Conservation (phyloP, 805 yeast species). For the Wickerhamomyces strasburgensis region DNA sequence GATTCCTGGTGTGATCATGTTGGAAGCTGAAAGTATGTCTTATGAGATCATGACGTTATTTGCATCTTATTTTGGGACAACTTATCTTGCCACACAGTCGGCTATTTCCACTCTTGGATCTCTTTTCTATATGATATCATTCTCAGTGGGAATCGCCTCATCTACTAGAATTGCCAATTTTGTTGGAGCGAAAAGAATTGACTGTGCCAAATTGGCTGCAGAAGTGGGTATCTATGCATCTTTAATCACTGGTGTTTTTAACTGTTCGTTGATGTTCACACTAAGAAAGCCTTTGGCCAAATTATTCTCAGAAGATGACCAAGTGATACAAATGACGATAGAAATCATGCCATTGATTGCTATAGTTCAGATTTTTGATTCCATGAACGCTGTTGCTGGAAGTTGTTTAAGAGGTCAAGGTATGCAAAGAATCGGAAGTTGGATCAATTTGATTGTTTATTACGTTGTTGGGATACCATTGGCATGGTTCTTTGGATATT, state of each 20-base stretch:
- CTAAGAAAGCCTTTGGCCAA: slow-evolving; percentile 46
- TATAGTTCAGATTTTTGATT: slow-evolving; percentile 63
- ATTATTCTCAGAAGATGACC: slow-evolving; percentile 56
- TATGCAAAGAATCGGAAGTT: slow-evolving; percentile 72
- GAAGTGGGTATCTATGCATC: slow-evolving; percentile 39
- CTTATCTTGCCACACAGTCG: slow-evolving; percentile 68
- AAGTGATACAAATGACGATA: slow-evolving; percentile 48
- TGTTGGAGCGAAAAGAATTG: slow-evolving; percentile 52
- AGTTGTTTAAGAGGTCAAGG: slow-evolving; percentile 87
- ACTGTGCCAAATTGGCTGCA: slow-evolving; percentile 42
- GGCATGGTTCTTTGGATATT: slow-evolving; percentile 51
- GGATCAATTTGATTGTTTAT: slow-evolving; percentile 61
- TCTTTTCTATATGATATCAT: slow-evolving; percentile 66
- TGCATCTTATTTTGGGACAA: slow-evolving; percentile 66
- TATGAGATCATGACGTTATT: slow-evolving; percentile 69
- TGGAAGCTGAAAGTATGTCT: slow-evolving; percentile 73
- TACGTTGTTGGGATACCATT: slow-evolving; percentile 73
- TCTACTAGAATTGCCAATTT: slow-evolving; percentile 71
- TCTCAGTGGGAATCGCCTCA: slow-evolving; percentile 66
- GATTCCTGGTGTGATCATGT: slow-evolving; percentile 70
- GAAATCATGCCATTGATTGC: slow-evolving; percentile 58
- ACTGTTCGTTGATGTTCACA: slow-evolving; percentile 44
- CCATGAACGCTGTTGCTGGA: slow-evolving; percentile 63
- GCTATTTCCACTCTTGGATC: slow-evolving; percentile 64
- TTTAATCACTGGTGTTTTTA: slow-evolving; percentile 40